Evolutionary conservation across 345 rosid genomes (phyloP).

Genomic region (Populus deltoides): DNA sequence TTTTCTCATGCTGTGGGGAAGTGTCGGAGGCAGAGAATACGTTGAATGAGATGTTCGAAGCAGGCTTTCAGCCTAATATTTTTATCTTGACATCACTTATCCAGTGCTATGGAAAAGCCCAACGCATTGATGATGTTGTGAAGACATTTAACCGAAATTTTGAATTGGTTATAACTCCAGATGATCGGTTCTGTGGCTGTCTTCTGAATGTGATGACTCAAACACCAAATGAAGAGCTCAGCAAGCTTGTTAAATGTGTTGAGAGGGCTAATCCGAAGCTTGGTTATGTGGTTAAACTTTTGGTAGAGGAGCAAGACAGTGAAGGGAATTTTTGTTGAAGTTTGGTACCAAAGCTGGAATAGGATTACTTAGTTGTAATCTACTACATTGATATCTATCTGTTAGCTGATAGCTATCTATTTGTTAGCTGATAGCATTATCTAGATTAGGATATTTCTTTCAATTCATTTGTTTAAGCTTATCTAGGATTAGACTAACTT

Average conservation of each 20-base stretch:
- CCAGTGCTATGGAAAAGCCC: slow-evolving; percentile 91
- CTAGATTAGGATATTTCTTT: too few species aligned
- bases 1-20: slow-evolving; percentile 68
- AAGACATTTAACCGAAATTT: slow-evolving; percentile 49
- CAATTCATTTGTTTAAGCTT: too few species aligned
- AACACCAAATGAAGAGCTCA: slow-evolving; percentile 60
- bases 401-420: too few species aligned
- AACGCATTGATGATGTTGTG: slow-evolving; percentile 69
- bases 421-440: too few species aligned
- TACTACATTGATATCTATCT: too few species aligned
- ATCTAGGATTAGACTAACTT: too few species aligned
- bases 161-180: slow-evolving; percentile 66
- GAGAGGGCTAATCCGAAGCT: slow-evolving; percentile 77
- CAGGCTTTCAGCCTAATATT: slow-evolving; percentile 77
- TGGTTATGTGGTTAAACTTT: too few species aligned
- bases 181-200: slow-evolving; percentile 79
- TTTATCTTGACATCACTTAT: slow-evolving; percentile 81
- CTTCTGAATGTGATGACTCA: slow-evolving; percentile 85
- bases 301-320: neutral
- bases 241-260: slow-evolving; percentile 60
- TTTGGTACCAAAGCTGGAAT: too few species aligned
- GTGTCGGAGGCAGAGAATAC: slow-evolving; percentile 76
- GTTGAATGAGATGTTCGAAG: slow-evolving; percentile 69
- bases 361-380: too few species aligned
- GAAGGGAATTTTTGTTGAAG: too few species aligned